Evolutionary conservation across 371 early-diverging fungal species (phyloP), one percentile per base, ranked within the genome.

Genomic region (Zychaea mexicana): DNA sequence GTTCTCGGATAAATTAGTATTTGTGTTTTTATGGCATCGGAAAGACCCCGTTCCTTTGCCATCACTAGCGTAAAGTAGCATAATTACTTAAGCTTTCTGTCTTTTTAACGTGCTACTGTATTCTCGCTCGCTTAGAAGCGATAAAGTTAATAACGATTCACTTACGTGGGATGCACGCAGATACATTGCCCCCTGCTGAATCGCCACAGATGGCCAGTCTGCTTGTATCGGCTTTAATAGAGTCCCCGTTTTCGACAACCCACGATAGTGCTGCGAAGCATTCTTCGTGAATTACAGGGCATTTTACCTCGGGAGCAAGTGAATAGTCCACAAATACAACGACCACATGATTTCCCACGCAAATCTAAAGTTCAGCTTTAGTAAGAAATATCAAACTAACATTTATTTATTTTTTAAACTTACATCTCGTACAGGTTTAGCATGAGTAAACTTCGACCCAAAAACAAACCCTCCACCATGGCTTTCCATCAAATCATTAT

Each of bases 231-330:
- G 63, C 57, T 5, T 66, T 61, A n/a, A 68, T 46, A 8, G 26
- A 6, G 9, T 28, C 52, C 8, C 59, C 64, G 32, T 69, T 52
- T 17, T 52, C 60, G 31, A 56, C 22, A 12, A 66, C 45, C 66
- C 69, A 72, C 21, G 47, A 21, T 9, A 67, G 31, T 7, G 73
- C 68, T 5, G 54, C 60, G 32, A 70, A 54, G 32, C 68, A 71
- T 28, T 78, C 69, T 17, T 74, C 65, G n/a, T 68, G 42, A 5
- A 67, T 68, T 30, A 54, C 46, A n/a, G 78, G 78, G 27, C 57
- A 78, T 4, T 61, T 66, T 3, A 19, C 57, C 30, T 74, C 78
- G 5, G 78, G 74, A 15, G 66, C 64, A 6, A 74, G 52, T 26
- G 61, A 56, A 45, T 72, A 72, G 21, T 72, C 66, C 1, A 72